Base-by-base conservation (phyloP, 768 basidiomycete genomes). In the Mycena kentingensis region DNA sequence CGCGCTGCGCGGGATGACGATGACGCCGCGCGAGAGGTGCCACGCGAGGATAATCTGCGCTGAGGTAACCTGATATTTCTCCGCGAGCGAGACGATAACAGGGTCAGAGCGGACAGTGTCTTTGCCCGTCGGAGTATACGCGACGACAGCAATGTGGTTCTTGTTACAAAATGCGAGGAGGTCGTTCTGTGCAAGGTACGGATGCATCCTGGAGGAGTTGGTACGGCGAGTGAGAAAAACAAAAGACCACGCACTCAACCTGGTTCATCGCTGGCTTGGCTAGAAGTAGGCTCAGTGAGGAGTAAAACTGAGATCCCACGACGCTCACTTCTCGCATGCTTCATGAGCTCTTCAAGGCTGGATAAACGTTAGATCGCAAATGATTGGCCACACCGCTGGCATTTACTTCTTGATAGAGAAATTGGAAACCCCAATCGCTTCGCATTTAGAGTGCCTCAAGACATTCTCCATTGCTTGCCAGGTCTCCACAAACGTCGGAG, bases 241-340 rank as follows among this genome's bases (percentile, higher is more conserved):
- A 21, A 22, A 44, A 26, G 31, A 15, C 26, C 7, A 27, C 60
- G 38, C n/a, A 48, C 63, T 71, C 67, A 52, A 69, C 65, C 42
- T 72, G 68, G 43, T 71, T 68, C 38, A 67, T 67, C 8, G 68
- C 69, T 2, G 71, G 72, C n/a, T 65, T 60, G 15, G 69, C 58
- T 60, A 38, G 11, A 4, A 22, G 35, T 18, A 25, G 18, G 7
- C n/a, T 31, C 13, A 27, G 16, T 4, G 36, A 41, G 21, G 1
- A 34, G 41, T 29, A 31, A 16, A 19, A 32, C 13, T 16, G 38
- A 11, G 5, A 13, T 10, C 37, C 8, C n/a, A 21, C n/a, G 18
- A 7, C 7, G 26, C 27, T 12, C 24, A 55, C 58, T 36, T 47
- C 58, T 58, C 1, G 67, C 61, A 3, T 58, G 55, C 39, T 53